Evolutionary conservation across 2,329 filamentous ascomycete genomes (phyloP), one percentile per base, ranked within the genome.

Genomic region (Pseudogymnoascus sp.): DNA sequence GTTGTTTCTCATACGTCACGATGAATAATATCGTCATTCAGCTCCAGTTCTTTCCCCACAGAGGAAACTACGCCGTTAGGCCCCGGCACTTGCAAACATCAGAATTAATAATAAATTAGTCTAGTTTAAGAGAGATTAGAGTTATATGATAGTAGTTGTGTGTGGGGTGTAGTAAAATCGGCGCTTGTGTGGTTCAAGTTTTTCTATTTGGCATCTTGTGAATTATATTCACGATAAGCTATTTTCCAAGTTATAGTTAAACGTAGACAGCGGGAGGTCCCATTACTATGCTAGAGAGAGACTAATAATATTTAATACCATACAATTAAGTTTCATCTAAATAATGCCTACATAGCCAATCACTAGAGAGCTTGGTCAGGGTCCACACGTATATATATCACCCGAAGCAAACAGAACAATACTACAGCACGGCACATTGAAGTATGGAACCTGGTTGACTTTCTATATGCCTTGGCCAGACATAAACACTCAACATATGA

Each of bases 401-500:
- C 28, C 4, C 21, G 2, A 34, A 18, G n/a, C 9, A 34, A 18
- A 11, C 28, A 11, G n/a, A 18, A 31, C 12, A 56, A 18, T 11
- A 18, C 11, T 34, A 34, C 49, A 56, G n/a, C 49, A 56, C 28
- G 16, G 49, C n/a, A 56, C 1, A 56, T 34, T 12, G n/a, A 56
- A 18, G 34, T 34, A 56, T 34, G 49, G 49, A 56, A 34, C 3
- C 49, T 56, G 49, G 23, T 56, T 34, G 11, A 56, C 49, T 56
- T 56, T 56, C 9, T 56, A 56, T 34, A 56, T 56, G 49, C 16
- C 28, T 18, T 56, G 11, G n/a, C n/a, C 28, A 34, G 49, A 34
- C 25, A n/a, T 56, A 56, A 56, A 21, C 49, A 56, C 49, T 34
- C 18, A 34, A 56, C 49, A 56, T 56, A 56, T 56, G 49, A 56